Base-by-base conservation (phyloP, 495 filamentous ascomycete genomes). In the Aspergillus indologenus region DNA sequence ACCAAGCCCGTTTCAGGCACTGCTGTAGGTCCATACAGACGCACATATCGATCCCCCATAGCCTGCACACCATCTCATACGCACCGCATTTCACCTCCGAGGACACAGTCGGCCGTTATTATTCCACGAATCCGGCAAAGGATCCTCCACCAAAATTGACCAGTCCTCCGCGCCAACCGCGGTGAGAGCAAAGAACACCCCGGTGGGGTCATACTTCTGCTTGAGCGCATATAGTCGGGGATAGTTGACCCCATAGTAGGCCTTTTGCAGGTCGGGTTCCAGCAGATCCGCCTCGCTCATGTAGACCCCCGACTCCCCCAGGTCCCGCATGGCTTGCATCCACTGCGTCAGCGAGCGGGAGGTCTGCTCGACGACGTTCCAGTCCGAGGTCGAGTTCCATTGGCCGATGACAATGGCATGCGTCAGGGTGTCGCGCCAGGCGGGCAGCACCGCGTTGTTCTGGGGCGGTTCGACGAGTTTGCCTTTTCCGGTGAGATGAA, bases 241-340 rank as follows among this genome's bases (percentile, higher is more conserved):
- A 62, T 88, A 88, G 48, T 84, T 74, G 23, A 43, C 52, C 0
- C 84, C 87, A 44, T 81, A 90, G 67, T 86, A 90, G 0, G 82
- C 79, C 59, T 79, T 69, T 48, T 85, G 81, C 68, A 82, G 88
- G 48, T 85, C 68, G 0, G 85, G 85, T 67, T 89, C 85, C 44
- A 81, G 74, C 9, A 83, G 68, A 63, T 88, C 83, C n/a, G 63
- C 66, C 62, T 76, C 73, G 43, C 69, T 70, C 72, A 76, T 76
- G 56, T 75, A 75, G 0, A 69, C 71, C 19, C 71, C 71, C 0
- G 71, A 60, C 5, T 69, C 61, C 2, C 65, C 72, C 11, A 77
- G 67, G 19, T 73, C 70, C 22, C 82, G 78, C 78, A 81, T 79
- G 8, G 75, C 71, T 7, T 78, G 76, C 50, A 83, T 72, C 58